Base-by-base conservation (phyloP, 306 rosid genomes). In the Lathyrus oleraceus region DNA sequence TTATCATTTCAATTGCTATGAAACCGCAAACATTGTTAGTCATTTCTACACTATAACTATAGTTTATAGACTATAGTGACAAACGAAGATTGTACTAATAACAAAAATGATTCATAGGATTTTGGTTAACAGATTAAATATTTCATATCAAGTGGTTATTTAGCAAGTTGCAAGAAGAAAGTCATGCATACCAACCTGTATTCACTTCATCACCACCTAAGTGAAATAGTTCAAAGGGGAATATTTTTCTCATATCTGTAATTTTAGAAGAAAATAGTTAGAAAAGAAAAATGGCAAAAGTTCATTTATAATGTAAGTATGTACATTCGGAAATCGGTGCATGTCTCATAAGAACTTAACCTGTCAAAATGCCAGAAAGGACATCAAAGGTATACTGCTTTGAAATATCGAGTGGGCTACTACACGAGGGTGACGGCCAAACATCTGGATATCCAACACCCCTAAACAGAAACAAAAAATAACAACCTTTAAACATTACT, bases 171-270 rank as follows among this genome's bases (percentile, higher is more conserved):
- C 28, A 4, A 25, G 19, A 27, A 74, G 23, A 52, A 78, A 78
- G 42, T 42, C 60, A 74, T 85, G 70, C 65, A 84, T 87, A 80
- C 87, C 85, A 78, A 86, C 99, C 87, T 80, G 99, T 91, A 81
- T 88, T 27, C 75, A 94, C 99, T 70, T 94, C 99, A 85, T 94
- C 99, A 70, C 97, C 99, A 15, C 99, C 99, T 89, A 94, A 85
- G 87, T 94, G 99, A 83, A 94, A 81, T 59, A 94, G 92, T 88
- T 91, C 99, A 42, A 94, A 94, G 75, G 96, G 97, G 74, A 94
- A 94, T 65, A 91, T 83, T 76, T 91, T 87, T 83, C 99, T 94
- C 87, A 94, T 71, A 78, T 91, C 99, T 94, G 95, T 72, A 82
- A 59, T 40, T 58, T 70, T 42, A 79, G 54, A 60, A 35, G 39